Conservation (phyloP, 2,329 filamentous ascomycete species). For the Alternaria incomplexa region DNA sequence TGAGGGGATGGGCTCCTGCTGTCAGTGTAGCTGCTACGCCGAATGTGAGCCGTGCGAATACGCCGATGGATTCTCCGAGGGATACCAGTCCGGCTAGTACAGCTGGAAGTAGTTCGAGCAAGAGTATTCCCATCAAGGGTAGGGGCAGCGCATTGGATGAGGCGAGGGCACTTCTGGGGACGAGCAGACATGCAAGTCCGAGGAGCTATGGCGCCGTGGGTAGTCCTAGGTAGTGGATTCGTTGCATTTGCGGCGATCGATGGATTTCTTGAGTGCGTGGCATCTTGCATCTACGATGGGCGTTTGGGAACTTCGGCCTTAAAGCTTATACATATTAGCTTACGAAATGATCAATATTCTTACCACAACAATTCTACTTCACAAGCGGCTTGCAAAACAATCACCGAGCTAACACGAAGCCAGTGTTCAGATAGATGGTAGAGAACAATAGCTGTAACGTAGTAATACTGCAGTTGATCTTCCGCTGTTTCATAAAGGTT, state of each 20-base stretch:
- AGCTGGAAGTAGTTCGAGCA: slow-evolving; percentile 8
- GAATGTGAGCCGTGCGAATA: slow-evolving; percentile 33
- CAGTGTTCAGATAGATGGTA: not conserved
- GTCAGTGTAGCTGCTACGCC: slow-evolving; percentile 50
- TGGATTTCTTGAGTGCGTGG: not conserved
- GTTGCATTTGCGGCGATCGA: not conserved
- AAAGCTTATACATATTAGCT: not conserved
- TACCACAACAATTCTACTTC: not conserved
- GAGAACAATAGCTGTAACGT: not conserved
- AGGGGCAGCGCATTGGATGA: slow-evolving; percentile 39
- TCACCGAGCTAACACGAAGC: not conserved
- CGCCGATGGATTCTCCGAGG: slow-evolving; percentile 33
- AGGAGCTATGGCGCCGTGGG: slow-evolving; percentile 40
- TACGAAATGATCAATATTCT: not conserved
- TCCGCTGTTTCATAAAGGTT: not conserved
- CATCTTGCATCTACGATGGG: not conserved
- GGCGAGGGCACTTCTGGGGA: slow-evolving; percentile 45
- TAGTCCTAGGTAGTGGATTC: slow-evolving; percentile 11
- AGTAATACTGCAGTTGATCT: not conserved
- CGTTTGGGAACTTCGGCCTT: not conserved
- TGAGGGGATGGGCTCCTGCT: slow-evolving; percentile 69
- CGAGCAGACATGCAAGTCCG: slow-evolving; percentile 41
- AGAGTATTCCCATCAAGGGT: slow-evolving; percentile 34
- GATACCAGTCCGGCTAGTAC: slow-evolving; percentile 19
- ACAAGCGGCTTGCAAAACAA: not conserved